Base-by-base conservation (phyloP, 305 asterid genomes). In the Stenogyne calaminthoides region DNA sequence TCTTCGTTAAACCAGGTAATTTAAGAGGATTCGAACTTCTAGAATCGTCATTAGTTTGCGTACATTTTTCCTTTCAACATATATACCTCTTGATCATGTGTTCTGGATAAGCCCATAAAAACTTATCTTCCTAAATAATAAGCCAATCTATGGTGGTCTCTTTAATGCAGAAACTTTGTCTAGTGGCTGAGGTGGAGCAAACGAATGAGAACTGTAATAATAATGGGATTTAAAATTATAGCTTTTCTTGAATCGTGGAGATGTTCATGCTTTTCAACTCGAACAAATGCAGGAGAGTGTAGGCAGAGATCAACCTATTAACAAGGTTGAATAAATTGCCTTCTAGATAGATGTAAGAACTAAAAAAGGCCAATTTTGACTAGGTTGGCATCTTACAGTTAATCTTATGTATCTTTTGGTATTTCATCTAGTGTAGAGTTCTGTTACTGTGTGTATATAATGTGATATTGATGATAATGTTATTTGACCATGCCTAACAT, bases 1-100 rank as follows among this genome's bases (percentile, higher is more conserved):
- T 84, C 85, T 77, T 86, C 97, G 6, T 65, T 93, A 69, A 91
- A 91, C 69, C 60, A 83, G 96, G 97, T 91, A 77, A 76, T 5
- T 64, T 5, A 25, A 8, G 12, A 54, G 16, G 42, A 47, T 39
- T 47, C 22, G 46, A 76, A 47, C 34, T 56, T 47, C 8, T 47
- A 20, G 22, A 25, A 1, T 7, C 61, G 7, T 9, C 49, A 44
- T 42, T 42, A 42, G 15, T 42, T 42, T 7, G 5, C 27, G 11
- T 7, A 1, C 22, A 29, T 12, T 40, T 64, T 37, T 1, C n/a
- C 6, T 22, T 25, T 20, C 62, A 56, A 56, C 19, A 9, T 25
- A 56, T 10, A 10, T 57, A 52, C 8, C 14, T n/a, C n/a, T n/a
- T n/a, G n/a, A n/a, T n/a, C n/a, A n/a, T n/a, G n/a, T n/a, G n/a